Evolutionary conservation across 495 filamentous ascomycete genomes (phyloP).

Genomic region (Penicillium alfredii): DNA sequence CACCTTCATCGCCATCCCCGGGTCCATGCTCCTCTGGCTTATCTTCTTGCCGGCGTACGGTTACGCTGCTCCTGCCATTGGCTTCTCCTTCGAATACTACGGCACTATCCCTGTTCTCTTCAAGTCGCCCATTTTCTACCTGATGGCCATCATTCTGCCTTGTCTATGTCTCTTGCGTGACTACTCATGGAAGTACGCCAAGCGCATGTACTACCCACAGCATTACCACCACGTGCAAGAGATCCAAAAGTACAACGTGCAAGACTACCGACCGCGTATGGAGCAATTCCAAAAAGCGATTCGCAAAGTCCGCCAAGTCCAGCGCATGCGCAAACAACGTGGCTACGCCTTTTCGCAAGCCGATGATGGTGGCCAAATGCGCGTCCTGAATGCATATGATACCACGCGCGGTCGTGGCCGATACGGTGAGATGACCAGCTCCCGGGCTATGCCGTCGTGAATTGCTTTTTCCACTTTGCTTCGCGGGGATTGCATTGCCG

Average conservation of each 20-base stretch:
- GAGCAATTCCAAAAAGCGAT: constrained; percentile 99
- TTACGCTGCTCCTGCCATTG: constrained; percentile 79
- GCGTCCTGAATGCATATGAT: constrained; percentile 94
- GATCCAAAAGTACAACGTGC: constrained; percentile 99
- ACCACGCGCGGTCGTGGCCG: constrained; percentile 86
- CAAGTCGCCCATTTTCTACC: constrained; percentile 79
- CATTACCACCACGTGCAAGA: constrained; percentile 98
- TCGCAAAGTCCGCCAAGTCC: constrained; percentile 95
- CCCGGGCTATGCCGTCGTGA: constrained; percentile 40
- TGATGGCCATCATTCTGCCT: constrained; percentile 76
- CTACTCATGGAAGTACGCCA: constrained; percentile 77
- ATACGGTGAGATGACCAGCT: constrained; percentile 95
- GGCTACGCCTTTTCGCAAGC: constrained; percentile 98
- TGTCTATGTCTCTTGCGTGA: constrained; percentile 82
- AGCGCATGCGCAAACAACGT: constrained; percentile 98
- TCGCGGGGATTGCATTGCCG: constrained; percentile 12
- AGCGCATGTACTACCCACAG: constrained; percentile 94
- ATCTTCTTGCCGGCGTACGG: constrained; percentile 84
- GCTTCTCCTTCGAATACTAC: constrained; percentile 77
- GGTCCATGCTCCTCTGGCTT: constrained; percentile 87
- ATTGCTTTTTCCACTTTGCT: constrained; percentile 14
- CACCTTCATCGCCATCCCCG: constrained; percentile 90
- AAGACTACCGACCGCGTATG: constrained; percentile 98
- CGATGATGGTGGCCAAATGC: constrained; percentile 75
- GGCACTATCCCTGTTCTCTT: constrained; percentile 79